Evolutionary conservation across 768 basidiomycete genomes (phyloP).

Genomic region (Dendrothele bispora): DNA sequence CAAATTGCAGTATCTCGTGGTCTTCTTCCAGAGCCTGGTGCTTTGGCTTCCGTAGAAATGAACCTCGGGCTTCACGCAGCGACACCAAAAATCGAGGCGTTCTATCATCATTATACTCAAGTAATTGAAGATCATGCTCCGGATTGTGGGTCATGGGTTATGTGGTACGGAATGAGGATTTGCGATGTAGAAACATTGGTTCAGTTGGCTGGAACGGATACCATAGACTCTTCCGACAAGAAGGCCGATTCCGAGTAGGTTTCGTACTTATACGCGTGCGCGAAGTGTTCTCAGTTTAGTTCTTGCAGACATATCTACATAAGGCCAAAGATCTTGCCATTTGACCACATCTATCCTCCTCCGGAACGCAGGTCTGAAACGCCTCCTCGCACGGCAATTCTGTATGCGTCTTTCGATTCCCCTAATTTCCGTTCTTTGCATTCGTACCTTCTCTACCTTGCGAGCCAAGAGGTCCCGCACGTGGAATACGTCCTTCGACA

Average conservation of each 20-base stretch:
- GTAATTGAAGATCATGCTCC: constrained; percentile 25
- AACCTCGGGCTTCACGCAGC: constrained; percentile 77
- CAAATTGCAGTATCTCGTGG: constrained; percentile 48
- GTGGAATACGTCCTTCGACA: constrained; percentile 81
- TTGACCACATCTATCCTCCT: constrained; percentile 74
- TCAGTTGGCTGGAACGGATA: constrained; percentile 50
- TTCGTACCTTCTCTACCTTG: constrained; percentile 53
- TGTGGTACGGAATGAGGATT: constrained; percentile 76
- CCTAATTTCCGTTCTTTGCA: constrained; percentile 73
- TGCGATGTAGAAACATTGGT: constrained; percentile 66
- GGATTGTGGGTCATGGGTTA: constrained; percentile 75
- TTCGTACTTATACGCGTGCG: neutral
- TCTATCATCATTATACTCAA: constrained; percentile 68
- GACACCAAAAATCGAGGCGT: constrained; percentile 81
- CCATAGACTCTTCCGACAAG: constrained; percentile 39
- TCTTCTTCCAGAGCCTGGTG: constrained; percentile 47
- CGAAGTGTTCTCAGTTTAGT: neutral
- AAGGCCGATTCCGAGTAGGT: constrained; percentile 35
- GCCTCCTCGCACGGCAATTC: constrained; percentile 65
- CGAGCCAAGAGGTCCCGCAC: constrained; percentile 41
- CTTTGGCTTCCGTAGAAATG: constrained; percentile 61
- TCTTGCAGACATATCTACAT: constrained; percentile 26
- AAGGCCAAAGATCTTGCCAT: constrained; percentile 57
- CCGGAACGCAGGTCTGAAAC: constrained; percentile 41
- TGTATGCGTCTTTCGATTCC: constrained; percentile 73